Evolutionary conservation across 495 filamentous ascomycete species (phyloP).

Genomic region (Neurospora tetrasperma): DNA sequence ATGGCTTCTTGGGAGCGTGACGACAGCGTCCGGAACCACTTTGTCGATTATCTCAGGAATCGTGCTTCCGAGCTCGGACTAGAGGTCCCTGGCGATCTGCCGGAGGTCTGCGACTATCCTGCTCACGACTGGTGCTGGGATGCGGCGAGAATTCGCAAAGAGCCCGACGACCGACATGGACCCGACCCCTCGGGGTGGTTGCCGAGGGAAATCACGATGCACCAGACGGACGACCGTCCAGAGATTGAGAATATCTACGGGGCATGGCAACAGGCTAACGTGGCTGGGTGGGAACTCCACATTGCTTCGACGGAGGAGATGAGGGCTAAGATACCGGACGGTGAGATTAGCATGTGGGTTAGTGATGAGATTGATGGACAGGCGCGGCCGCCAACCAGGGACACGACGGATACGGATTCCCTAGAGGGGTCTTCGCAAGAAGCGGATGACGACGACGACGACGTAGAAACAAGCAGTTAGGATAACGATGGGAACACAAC

Average conservation of each 20-base stretch:
- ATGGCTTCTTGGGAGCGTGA: neutral
- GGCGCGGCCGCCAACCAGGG: neutral
- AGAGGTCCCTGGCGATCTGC: too few species aligned
- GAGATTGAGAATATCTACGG: neutral
- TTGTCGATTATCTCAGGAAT: neutral
- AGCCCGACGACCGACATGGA: neutral
- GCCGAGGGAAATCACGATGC: too few species aligned
- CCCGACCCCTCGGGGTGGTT: too few species aligned
- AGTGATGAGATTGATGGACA: neutral
- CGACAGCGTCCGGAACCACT: neutral
- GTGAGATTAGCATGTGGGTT: neutral
- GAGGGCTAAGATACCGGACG: neutral
- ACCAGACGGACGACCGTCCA: neutral
- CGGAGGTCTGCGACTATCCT: neutral
- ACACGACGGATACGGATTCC: neutral
- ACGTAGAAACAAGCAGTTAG: neutral
- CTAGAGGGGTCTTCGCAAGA: neutral
- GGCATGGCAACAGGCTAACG: neutral
- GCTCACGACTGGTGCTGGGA: neutral
- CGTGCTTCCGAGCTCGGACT: neutral
- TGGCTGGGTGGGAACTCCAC: neutral
- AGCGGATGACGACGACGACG: neutral
- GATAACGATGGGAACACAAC: neutral
- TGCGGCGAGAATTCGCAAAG: neutral
- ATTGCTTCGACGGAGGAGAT: neutral